These are phyloP conservation scores for Termitomyces sp. DNA, from an alignment of 768 basidiomycete species.

Conservation along the genomic window DNA sequence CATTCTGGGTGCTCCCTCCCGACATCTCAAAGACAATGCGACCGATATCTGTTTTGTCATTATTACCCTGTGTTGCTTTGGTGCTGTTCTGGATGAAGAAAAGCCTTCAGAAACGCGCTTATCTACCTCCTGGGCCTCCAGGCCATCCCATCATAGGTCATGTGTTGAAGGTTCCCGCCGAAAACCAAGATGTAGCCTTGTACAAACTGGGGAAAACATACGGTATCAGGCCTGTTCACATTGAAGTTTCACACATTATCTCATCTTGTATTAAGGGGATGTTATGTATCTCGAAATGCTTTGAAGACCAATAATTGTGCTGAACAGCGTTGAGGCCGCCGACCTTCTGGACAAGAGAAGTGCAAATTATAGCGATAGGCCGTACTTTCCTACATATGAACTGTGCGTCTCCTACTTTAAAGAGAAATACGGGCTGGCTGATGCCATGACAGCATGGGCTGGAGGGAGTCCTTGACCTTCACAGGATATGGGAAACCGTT, in stretches of 20 bases:
- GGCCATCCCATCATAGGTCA: constrained; percentile 28
- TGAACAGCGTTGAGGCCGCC: constrained; percentile 18
- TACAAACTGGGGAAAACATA: constrained; percentile 25
- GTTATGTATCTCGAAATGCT: constrained; percentile 16
- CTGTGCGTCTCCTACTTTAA: constrained; percentile 1
- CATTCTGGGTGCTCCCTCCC: no score
- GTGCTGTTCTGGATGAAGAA: background rate
- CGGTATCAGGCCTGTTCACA: constrained; percentile 15
- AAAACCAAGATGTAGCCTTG: constrained; percentile 18
- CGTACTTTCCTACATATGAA: constrained; percentile 9
- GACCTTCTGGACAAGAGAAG: constrained; percentile 22
- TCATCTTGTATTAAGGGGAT: constrained; percentile 11
- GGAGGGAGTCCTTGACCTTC: no score
- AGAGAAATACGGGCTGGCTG: background rate
- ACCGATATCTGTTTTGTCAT: background rate
- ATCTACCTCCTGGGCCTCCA: constrained; percentile 29
- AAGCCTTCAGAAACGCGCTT: background rate
- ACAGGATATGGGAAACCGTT: no score
- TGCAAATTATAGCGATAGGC: constrained; percentile 20
- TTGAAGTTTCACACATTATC: background rate
- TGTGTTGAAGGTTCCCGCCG: constrained; percentile 17
- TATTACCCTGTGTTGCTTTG: background rate
- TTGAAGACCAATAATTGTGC: constrained; percentile 17
- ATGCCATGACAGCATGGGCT: background rate
- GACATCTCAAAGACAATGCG: background rate